Percentiles rank a stretch among this genome's conserved stretches.
phyloP scores from a whole-genome alignment of 1,284 basidiomycete species.

The Amylostereum areolatum region DNA sequence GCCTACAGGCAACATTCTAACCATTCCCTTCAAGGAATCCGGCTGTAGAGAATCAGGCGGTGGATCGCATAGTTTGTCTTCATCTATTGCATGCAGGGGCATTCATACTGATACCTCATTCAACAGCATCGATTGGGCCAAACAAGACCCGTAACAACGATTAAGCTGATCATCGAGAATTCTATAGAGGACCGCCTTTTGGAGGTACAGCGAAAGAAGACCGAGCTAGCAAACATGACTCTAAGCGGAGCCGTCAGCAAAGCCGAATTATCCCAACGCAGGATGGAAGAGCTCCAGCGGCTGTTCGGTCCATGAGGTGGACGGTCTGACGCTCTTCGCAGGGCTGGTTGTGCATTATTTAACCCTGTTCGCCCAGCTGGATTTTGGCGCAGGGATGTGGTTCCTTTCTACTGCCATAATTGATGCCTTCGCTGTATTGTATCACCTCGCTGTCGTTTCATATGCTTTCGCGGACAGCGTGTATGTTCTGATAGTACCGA shows the following conservation, averaged over 20 bases:
- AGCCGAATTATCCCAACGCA: constrained; percentile 75
- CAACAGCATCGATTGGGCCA: constrained; percentile 87
- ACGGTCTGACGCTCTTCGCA: no score
- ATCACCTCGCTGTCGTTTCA: no score
- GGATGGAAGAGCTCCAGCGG: constrained; percentile 76
- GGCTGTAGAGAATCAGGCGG: constrained; percentile 93
- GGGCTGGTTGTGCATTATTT: no score
- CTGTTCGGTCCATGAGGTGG: constrained; percentile 39
- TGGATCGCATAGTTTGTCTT: constrained; percentile 77
- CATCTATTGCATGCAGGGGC: neutral
- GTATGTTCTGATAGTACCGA: constrained; percentile 1
- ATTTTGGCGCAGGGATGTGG: no score
- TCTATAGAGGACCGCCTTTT: constrained; percentile 88
- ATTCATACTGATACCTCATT: constrained; percentile 13
- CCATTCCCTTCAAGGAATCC: constrained; percentile 67
- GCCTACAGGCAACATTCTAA: constrained; percentile 2
- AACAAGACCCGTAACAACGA: constrained; percentile 82
- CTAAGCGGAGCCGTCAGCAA: constrained; percentile 78
- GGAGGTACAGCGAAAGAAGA: constrained; percentile 94
- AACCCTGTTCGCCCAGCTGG: no score
- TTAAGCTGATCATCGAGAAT: constrained; percentile 90
- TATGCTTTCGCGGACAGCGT: no score
- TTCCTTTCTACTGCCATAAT: no score
- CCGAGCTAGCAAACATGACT: constrained; percentile 86
- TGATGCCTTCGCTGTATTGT: no score